Evolutionary conservation across 1,284 basidiomycete genomes (phyloP), one percentile per base, ranked within the genome.

Genomic region (Papiliotrema laurentii): DNA sequence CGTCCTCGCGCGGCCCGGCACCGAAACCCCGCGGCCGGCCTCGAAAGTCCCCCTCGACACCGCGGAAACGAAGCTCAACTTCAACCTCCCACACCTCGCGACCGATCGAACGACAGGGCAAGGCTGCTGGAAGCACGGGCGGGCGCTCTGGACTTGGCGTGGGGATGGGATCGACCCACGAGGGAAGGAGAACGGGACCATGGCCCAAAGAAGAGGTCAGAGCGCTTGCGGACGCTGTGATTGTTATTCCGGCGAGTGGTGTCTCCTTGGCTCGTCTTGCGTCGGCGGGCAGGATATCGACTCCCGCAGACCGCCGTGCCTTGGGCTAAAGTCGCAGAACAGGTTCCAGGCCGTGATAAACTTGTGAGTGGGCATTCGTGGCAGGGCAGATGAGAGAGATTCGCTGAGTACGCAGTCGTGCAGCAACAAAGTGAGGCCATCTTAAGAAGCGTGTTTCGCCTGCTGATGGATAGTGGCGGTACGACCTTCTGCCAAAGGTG

Each of bases 141-240:
- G 6, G 35, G 14, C 35, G 7, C 14, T 18, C 18, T 18, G 11
- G 7, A 10, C 7, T 9, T 21, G 10, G 19, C 13, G 35, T 21
- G 19, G 19, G 11, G 11, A 37, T 7, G 35, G 13, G 13, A 37
- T 21, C 38, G 7, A 21, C 10, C 19, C 24, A 18, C 10, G 24
- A 19, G 10, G 10, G 19, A 30, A 24, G 7, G 16, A n/a, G 25
- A 38, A 55, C 48, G 10, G 52, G 55, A 16, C 40, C 28, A 10
- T 58, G 56, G 56, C 55, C 45, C 3, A 53, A 49, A 26, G 24
- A 19, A 9, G 58, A 60, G 33, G 51, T 55, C 2, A 55, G 53
- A 35, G 41, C 44, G 22, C 48, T 60, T 18, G 57, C 48, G 49
- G 45, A 60, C 22, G 53, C 58, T 5, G 28, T 60, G 27, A 45